Conservation (phyloP, 495 filamentous ascomycete species). For the Lophium mytilinum region DNA sequence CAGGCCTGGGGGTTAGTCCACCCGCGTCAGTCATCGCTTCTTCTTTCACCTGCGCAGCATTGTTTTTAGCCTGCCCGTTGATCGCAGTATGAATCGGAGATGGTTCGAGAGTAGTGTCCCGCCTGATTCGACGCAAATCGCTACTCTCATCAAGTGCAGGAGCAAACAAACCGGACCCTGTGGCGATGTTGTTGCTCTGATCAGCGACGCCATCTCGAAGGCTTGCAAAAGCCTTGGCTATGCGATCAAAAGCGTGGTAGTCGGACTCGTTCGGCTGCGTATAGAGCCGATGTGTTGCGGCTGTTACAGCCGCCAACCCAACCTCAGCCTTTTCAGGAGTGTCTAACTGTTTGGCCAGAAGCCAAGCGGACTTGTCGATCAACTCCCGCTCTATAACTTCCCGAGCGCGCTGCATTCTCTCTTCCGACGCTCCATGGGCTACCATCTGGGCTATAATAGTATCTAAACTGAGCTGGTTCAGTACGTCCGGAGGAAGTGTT, state of each 20-base stretch:
- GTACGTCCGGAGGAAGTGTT: constrained; percentile 8
- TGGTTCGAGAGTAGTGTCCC: no score
- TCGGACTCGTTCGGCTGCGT: background rate
- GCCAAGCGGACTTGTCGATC: constrained; percentile 2
- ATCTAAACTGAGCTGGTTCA: constrained; percentile 8
- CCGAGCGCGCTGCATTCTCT: constrained; percentile 2
- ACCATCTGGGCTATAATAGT: constrained; percentile 10
- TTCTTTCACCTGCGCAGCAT: no score
- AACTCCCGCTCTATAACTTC: background rate
- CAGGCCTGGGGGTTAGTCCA: no score
- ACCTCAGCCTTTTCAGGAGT: constrained; percentile 2
- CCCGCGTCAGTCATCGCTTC: no score
- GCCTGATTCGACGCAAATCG: no score
- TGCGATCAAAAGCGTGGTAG: background rate
- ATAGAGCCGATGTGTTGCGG: background rate
- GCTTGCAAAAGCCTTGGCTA: background rate
- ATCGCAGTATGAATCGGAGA: no score
- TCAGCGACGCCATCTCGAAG: background rate
- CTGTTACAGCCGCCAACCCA: constrained; percentile 1
- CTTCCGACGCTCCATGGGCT: background rate
- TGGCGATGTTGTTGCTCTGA: no score
- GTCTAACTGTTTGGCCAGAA: constrained; percentile 7
- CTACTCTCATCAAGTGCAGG: no score
- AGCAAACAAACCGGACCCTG: no score
- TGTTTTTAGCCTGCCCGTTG: no score